Evolutionary conservation across 1,284 basidiomycete species (phyloP).

Genomic region (Microstroma glucosiphilum): DNA sequence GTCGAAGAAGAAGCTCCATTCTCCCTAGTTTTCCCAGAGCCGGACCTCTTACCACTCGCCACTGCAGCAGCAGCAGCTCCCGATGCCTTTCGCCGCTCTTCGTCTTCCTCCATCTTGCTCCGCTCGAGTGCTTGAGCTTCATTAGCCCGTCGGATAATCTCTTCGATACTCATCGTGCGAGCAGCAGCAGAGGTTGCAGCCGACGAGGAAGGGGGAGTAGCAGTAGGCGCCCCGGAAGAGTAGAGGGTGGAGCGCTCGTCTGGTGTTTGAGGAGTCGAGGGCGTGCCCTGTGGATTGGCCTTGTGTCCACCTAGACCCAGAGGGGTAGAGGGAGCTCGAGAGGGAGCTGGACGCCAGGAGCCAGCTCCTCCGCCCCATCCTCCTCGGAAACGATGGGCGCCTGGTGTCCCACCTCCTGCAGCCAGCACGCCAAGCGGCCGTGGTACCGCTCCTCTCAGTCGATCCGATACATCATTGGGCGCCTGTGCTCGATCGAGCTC

Average conservation of each 20-base stretch:
- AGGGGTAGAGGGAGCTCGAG: slow-evolving; percentile 3
- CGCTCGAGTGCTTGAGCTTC: slow-evolving; percentile 33
- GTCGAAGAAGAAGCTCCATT: neutral
- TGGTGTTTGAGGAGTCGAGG: slow-evolving; percentile 15
- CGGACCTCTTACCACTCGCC: neutral
- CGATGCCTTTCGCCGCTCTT: neutral
- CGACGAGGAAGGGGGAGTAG: neutral
- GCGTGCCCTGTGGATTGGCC: slow-evolving; percentile 4
- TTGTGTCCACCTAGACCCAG: neutral
- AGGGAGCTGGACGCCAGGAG: neutral
- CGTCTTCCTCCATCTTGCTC: slow-evolving; percentile 14
- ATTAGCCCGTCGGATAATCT: slow-evolving; percentile 47
- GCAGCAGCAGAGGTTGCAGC: neutral
- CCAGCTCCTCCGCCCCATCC: neutral
- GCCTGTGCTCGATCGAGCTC: slow-evolving; percentile 31
- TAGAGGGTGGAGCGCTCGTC: slow-evolving; percentile 1
- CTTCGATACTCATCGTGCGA: slow-evolving; percentile 22
- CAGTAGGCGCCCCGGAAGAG: neutral
- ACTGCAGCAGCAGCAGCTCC: neutral
- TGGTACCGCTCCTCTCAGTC: slow-evolving; percentile 9
- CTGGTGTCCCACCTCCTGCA: neutral
- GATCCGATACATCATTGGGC: slow-evolving; percentile 28
- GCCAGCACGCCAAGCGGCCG: slow-evolving; percentile 9
- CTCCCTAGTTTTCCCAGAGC: neutral
- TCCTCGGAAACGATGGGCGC: neutral